Evolutionary conservation across 495 filamentous ascomycete species (phyloP), one percentile per base, ranked within the genome.

Genomic region (Penicillium goetzii): DNA sequence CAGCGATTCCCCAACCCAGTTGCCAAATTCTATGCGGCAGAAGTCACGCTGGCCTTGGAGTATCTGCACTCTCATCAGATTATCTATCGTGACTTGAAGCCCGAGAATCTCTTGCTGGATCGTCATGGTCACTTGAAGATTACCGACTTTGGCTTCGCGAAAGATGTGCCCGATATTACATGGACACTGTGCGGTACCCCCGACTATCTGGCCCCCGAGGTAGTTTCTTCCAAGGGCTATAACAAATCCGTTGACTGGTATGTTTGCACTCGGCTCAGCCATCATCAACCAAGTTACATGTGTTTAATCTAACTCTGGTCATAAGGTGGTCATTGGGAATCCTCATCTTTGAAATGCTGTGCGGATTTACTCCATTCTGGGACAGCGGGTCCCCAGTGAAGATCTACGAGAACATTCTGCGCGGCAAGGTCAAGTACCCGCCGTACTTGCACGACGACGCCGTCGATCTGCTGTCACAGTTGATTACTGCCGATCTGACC

Each of bases 171-270:
- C 21, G 95, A 99, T 81, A 97, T 97, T 76, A 99, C 95, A 19
- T 98, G 96, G 96, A 99, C 95, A 33, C 83, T 99, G 28, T 99
- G 95, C 74, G 95, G 95, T 58, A 99, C 95, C 23, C 95, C 95
- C n/a, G 95, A 99, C 78, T 99, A 99, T 73, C 85, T 99, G 38
- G 95, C 95, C 2, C 95, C 95, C 1, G 95, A 99, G 75, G 96
- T 99, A 15, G 96, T 99, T 15, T 89, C 92, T 23, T 95, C 91
- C 65, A 98, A 98, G 80, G 95, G 95, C 32, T 99, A 99, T 78
- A 98, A 98, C 78, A 98, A 98, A 77, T 97, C 93, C 6, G 95
- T 99, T 9, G 95, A 99, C 74, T 99, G 95, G 95, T 98, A 81
- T 80, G 91, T 74, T 30, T 38, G 4, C 34, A 11, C 40, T 28